Base-by-base conservation (phyloP, 495 filamentous ascomycete genomes). In the Wilcoxina mikolae region DNA sequence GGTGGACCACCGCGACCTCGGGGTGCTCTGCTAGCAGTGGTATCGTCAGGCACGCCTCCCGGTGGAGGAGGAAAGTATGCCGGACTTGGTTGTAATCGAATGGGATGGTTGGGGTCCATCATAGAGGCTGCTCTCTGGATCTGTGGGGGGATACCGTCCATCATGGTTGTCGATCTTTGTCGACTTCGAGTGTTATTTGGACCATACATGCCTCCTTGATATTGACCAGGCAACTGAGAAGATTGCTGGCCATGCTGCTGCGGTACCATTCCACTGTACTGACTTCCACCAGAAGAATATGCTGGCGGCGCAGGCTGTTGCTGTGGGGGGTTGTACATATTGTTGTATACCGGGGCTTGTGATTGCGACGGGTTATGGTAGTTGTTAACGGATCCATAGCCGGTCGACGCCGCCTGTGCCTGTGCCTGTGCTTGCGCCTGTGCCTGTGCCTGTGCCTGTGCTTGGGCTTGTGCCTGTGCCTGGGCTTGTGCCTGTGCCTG, bases 11-110 rank as follows among this genome's bases (percentile, higher is more conserved):
- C 74, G 58, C 87, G 78, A 56, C 87, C 93, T 20, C 85, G 83
- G n/a, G n/a, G n/a, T n/a, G n/a, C n/a, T n/a, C 61, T 89, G 79
- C 49, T 90, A 74, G 29, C 84, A 75, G 39, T 82, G n/a, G 71
- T 69, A 58, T 85, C 80, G 10, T 82, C 65, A 9, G 72, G 70
- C 11, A 71, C 68, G 51, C 74, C 75, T 38, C 71, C 91, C 2
- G 85, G 78, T n/a, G 89, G 89, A 7, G 91, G 91, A 15, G 91
- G 93, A 60, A 95, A 96, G 68, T 99, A 99, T 5, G 93, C 93
- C 1, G 93, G 93, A 55, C 87, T 95, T 4, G 93, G 93, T 65
- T 99, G 93, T 35, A 95, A 68, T 42, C 93, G 76, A 63, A 99
- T 96, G 0, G 93, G 93, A 29, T 88, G 85, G 55, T 78, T 95